Percentiles rank a stretch among this genome's conserved stretches.
Evolutionary conservation across 805 yeast species (phyloP).

Genomic region (Candida endomychidarum): DNA sequence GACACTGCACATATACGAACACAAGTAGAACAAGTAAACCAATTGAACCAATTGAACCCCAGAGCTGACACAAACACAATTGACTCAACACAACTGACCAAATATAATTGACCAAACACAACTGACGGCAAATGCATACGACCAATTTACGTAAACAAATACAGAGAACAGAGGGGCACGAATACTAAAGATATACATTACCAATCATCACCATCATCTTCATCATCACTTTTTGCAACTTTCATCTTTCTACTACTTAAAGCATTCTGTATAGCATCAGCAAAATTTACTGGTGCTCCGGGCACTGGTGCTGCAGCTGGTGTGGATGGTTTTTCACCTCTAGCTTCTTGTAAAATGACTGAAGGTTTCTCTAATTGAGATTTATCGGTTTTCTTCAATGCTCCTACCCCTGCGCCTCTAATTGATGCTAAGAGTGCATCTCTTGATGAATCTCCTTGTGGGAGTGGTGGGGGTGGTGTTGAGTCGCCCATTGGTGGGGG

Average conservation of each 20-base stretch:
- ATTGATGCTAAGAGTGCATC: constrained; percentile 88
- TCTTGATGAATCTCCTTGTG: constrained; percentile 52
- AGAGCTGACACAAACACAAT: no score
- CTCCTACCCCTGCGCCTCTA: constrained; percentile 71
- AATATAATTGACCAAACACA: no score
- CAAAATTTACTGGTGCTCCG: constrained; percentile 64
- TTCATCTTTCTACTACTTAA: constrained; percentile 77
- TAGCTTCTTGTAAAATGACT: constrained; percentile 66
- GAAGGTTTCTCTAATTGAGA: constrained; percentile 79
- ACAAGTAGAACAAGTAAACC: no score
- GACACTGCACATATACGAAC: no score
- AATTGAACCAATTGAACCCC: no score
- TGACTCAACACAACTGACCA: no score
- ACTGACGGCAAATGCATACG: no score
- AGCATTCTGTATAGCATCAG: constrained; percentile 88
- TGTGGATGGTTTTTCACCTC: constrained; percentile 46
- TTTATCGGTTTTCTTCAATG: constrained; percentile 77
- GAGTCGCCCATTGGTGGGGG: constrained; percentile 38
- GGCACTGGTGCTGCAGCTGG: constrained; percentile 31
- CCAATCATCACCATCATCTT: constrained; percentile 62
- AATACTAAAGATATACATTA: constrained; percentile 1
- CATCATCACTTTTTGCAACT: constrained; percentile 79
- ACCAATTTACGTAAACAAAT: no score
- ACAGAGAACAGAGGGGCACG: no score
- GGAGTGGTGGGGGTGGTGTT: constrained; percentile 30